A percentile compares a stretch with the other conserved stretches of the same genome.
Conservation (phyloP, 768 basidiomycete genomes). For the Myochromella boudieri region DNA sequence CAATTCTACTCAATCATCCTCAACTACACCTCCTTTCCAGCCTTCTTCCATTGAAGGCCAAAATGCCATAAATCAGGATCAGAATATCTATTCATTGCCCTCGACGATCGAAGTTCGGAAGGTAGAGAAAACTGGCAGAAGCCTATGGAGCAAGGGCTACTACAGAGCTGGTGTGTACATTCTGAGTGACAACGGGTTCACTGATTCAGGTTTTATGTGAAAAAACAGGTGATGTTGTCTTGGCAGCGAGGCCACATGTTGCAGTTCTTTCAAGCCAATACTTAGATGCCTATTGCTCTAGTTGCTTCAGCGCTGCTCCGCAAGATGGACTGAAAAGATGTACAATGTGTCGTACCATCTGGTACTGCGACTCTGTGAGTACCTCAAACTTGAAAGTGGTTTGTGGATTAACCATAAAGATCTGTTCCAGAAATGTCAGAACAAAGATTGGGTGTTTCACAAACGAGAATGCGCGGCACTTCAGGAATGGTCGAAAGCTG, state of each 20-base stretch:
- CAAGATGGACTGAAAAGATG: constrained; percentile 61
- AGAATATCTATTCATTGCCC: constrained; percentile 30
- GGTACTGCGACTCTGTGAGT: constrained; percentile 78
- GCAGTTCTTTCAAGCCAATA: constrained; percentile 63
- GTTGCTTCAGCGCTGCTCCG: constrained; percentile 50
- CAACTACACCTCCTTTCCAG: constrained; percentile 20
- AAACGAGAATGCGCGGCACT: constrained; percentile 78
- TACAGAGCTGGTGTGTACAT: constrained; percentile 35
- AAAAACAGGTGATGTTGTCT: constrained; percentile 53
- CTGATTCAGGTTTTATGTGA: too few relatives aligned
- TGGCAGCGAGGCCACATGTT: constrained; percentile 60
- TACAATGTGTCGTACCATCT: constrained; percentile 63
- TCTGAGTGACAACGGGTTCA: neutral
- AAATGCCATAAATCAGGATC: constrained; percentile 7
- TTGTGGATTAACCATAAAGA: neutral
- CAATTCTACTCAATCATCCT: constrained; percentile 18
- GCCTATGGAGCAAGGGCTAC: constrained; percentile 39
- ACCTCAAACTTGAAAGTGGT: neutral
- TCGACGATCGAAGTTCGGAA: constrained; percentile 37
- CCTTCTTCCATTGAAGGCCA: constrained; percentile 22
- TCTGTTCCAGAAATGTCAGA: constrained; percentile 61
- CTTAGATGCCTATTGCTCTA: constrained; percentile 66
- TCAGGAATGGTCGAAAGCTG: constrained; percentile 51
- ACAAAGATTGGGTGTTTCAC: constrained; percentile 70
- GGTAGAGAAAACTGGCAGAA: constrained; percentile 39